A percentile compares a stretch with the other conserved stretches of the same genome.
Evolutionary conservation across 129 eudicot species (phyloP).

Genomic region (Heracleum sosnowskyi): DNA sequence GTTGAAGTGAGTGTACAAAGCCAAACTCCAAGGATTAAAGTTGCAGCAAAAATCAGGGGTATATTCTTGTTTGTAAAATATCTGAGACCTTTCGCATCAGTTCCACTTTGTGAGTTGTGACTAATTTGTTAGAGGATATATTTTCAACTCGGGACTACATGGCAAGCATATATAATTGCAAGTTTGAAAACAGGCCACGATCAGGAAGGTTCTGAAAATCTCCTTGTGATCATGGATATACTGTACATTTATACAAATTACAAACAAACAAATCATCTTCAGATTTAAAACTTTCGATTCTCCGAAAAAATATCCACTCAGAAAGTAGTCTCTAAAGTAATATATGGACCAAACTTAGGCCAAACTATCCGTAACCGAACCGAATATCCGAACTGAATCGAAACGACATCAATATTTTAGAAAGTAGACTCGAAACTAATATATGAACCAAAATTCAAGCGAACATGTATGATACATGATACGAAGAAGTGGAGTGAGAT

Average conservation of each 20-base stretch:
- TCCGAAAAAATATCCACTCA: too few species aligned
- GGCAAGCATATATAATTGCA: background rate
- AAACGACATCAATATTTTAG: too few species aligned
- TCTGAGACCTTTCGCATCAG: background rate
- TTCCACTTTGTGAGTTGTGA: background rate
- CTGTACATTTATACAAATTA: background rate
- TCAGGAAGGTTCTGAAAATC: background rate
- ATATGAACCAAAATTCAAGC: too few species aligned
- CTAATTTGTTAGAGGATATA: background rate
- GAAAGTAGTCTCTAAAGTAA: too few species aligned
- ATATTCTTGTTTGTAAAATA: background rate
- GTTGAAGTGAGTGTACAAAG: background rate
- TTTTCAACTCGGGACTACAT: background rate
- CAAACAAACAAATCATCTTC: background rate
- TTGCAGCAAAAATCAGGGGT: background rate
- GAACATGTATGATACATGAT: too few species aligned
- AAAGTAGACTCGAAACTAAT: too few species aligned
- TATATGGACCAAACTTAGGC: too few species aligned
- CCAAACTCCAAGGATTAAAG: conserved; percentile 6
- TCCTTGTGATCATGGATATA: background rate
- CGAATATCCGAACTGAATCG: too few species aligned
- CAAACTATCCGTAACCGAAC: too few species aligned
- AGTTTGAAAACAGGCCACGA: background rate
- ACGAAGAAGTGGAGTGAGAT: too few species aligned
- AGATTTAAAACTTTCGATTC: background rate